Evolutionary conservation across 1,139 yeast genomes (phyloP).

Genomic region (Zygosaccharomyces pseudobailii): DNA sequence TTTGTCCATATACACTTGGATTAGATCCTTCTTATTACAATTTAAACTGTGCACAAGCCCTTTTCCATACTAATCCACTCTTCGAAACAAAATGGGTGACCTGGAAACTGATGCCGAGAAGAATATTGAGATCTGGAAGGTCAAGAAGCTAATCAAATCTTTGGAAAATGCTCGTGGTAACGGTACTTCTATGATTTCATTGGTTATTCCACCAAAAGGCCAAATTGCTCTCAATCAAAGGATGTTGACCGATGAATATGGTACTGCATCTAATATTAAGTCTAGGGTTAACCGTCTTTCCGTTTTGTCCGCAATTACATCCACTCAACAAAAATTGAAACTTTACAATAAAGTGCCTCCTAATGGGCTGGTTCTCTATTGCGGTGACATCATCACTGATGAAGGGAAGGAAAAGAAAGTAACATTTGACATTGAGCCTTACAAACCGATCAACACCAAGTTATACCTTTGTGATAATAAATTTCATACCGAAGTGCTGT

Average conservation of each 20-base stretch:
- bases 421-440: constrained; percentile 93
- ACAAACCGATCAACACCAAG: constrained; percentile 96
- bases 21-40: neutral
- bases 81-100: constrained; percentile 7
- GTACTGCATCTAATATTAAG: constrained; percentile 96
- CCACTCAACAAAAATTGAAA: constrained; percentile 94
- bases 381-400: constrained; percentile 96
- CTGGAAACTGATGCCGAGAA: constrained; percentile 75
- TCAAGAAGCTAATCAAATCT: constrained; percentile 84
- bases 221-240: constrained; percentile 85
- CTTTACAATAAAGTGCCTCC: constrained; percentile 84
- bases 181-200: constrained; percentile 97
- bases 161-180: constrained; percentile 92
- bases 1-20: neutral
- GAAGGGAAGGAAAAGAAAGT: constrained; percentile 97
- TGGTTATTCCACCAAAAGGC: constrained; percentile 91
- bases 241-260: constrained; percentile 96
- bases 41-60: neutral
- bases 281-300: constrained; percentile 95
- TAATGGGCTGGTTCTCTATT: constrained; percentile 90
- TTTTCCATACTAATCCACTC: neutral
- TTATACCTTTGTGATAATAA: constrained; percentile 94
- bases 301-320: constrained; percentile 92
- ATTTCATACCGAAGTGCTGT: constrained; percentile 94
- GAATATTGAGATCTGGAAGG: constrained; percentile 98